These are phyloP conservation scores for Leptomonas pyrrhocoris DNA, from an alignment of 208 protist species.

Conservation along the genomic window DNA sequence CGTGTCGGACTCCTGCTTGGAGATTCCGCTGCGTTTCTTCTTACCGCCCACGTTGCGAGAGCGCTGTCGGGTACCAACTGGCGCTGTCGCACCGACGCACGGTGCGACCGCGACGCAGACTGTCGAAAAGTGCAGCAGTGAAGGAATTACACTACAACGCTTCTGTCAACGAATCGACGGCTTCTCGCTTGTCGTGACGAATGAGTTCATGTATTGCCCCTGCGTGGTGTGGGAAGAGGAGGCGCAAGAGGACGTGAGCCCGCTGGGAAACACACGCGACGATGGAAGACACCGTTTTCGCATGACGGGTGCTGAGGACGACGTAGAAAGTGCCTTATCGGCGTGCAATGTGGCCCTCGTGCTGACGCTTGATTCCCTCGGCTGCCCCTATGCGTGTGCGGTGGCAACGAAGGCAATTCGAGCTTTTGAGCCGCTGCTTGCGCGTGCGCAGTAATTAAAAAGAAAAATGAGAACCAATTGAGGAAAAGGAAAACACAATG, in stretches of 20 bases:
- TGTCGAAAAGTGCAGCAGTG: neutral
- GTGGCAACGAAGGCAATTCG: constrained; percentile 64
- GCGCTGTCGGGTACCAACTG: neutral
- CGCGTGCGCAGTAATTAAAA: constrained; percentile 47
- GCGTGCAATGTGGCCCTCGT: constrained; percentile 74
- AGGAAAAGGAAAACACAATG: neutral
- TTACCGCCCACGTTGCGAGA: constrained; percentile 43
- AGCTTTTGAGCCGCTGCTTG: constrained; percentile 81
- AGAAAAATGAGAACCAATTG: neutral
- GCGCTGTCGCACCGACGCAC: neutral
- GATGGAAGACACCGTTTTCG: neutral
- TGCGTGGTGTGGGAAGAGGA: constrained; percentile 42
- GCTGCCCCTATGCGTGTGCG: constrained; percentile 72
- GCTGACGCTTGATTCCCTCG: constrained; percentile 70
- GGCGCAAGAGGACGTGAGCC: neutral
- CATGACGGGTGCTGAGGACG: neutral
- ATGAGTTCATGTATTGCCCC: constrained; percentile 91
- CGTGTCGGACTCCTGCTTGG: constrained; percentile 63
- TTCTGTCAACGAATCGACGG: constrained; percentile 50
- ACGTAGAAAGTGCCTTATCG: constrained; percentile 35
- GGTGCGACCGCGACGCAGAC: neutral
- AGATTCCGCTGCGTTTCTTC: constrained; percentile 72
- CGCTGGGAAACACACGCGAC: neutral
- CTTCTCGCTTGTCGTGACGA: constrained; percentile 79
- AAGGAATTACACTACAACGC: constrained; percentile 11